Base-by-base conservation (phyloP, 2,329 filamentous ascomycete genomes). In the Chaetomium sp. region DNA sequence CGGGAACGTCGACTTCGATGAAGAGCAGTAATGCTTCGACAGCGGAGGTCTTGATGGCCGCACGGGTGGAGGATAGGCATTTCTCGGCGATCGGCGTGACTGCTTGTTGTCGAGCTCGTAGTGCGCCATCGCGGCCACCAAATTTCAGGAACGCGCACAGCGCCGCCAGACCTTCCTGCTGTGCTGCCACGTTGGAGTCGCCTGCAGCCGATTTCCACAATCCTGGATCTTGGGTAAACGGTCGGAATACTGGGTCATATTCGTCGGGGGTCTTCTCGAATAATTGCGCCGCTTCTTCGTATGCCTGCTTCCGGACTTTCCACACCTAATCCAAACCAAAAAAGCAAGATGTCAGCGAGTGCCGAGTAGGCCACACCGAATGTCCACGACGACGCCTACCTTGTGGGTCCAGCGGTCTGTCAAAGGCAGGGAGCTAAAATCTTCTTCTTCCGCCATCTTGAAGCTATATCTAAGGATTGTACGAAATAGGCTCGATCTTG, bases 121-220 rank as follows among this genome's bases (percentile, higher is more conserved):
- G 78, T 66, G 87, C 88, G 56, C 87, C 86, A 64, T 95, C 87
- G 56, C 82, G 79, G 54, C 92, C 91, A 57, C 90, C 90, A 67
- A 88, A 96, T 68, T 97, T 92, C 55, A 99, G 79, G 69, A 97
- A 99, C 1, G 90, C 86, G 72, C 91, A 95, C 66, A 96, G 82
- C 40, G 92, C 88, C 48, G 82, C 85, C 48, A 99, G 82, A 59
- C 89, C 94, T 65, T 99, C 95, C 73, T 95, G 87, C 71, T 99
- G 94, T 37, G 95, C 94, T 14, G 92, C 94, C 56, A 99, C 94
- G 66, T 99, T 99, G 53, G 91, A 94, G 72, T 99, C 94, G 65
- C 86, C 85, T 6, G 94, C 92, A 1, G 91, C 94, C 38, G 85
- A 86, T 71, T 97, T 97, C 92, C 91, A 96, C 58, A 99, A 71